Base-by-base conservation (phyloP, 495 filamentous ascomycete species). In the Trichodelitschia bisporula region DNA sequence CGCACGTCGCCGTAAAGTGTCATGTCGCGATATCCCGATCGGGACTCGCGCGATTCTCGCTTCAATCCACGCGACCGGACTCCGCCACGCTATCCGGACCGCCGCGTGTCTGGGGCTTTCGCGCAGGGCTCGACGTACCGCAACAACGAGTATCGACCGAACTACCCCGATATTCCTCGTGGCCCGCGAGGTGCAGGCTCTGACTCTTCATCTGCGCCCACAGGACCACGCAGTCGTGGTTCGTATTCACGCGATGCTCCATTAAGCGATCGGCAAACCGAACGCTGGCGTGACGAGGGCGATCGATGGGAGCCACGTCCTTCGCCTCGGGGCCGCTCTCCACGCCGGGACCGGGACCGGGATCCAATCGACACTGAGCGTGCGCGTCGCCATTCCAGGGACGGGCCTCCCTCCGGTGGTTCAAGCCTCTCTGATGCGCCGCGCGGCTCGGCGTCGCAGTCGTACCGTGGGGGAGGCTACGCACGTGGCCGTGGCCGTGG, bases 351-450 rank as follows among this genome's bases (percentile, higher is more conserved):
- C 25, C 41, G 44, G 17, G 44, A 44, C 21, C 49, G 54, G 23
- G 56, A 59, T 39, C 46, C 42, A 3, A 18, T 49, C 15, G 54
- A 59, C 29, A 46, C 47, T 15, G 29, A 29, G 32, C 55, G 67
- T 15, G 58, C 58, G 40, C 57, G 66, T 29, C 57, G 64, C 20
- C 62, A 61, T 34, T 68, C 64, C 6, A 44, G 63, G 16, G 68
- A 71, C 32, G 66, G 66, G 0, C 63, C 77, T 15, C 49, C 69
- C 4, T 78, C 76, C 0, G 67, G 67, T 4, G 66, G 68, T 1
- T 79, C 76, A 0, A 66, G 62, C 9, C 62, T 62, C 13, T 71
- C 70, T 0, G 77, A 89, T 41, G 57, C 60, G 9, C 62, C 66
- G 9, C 47, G 55, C 9, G 57, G 60, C 34, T 51, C 54, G 18